Evolutionary conservation across 495 filamentous ascomycete species (phyloP).

Genomic region (Daldinia decipiens): DNA sequence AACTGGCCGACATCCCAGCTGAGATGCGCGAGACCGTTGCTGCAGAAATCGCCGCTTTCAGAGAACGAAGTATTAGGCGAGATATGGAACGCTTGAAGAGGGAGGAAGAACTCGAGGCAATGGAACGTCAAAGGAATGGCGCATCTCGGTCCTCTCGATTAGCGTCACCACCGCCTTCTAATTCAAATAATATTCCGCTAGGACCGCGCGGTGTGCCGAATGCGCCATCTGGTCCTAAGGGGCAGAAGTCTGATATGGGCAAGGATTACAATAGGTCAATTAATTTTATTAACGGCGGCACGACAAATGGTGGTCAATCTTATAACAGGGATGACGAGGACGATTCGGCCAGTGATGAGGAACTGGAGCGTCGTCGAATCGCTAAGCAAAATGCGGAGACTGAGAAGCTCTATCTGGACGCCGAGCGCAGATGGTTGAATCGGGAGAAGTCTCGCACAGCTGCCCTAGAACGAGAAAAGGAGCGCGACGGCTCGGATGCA

Average conservation of each 20-base stretch:
- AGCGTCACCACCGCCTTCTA: constrained; percentile 75
- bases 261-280: constrained; percentile 65
- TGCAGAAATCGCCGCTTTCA: constrained; percentile 91
- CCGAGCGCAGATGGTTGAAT: constrained; percentile 89
- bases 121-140: constrained; percentile 79
- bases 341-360: constrained; percentile 85
- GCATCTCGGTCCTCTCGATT: constrained; percentile 71
- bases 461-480: constrained; percentile 83
- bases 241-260: constrained; percentile 66
- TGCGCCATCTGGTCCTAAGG: constrained; percentile 83
- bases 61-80: constrained; percentile 84
- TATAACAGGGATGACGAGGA: constrained; percentile 84
- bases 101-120: constrained; percentile 92
- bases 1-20: constrained; percentile 92
- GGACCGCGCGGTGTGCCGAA: constrained; percentile 82
- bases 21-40: constrained; percentile 98
- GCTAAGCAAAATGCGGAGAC: constrained; percentile 76
- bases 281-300: constrained; percentile 85
- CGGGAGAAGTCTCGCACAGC: constrained; percentile 84
- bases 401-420: constrained; percentile 85
- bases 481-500: constrained; percentile 78
- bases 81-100: constrained; percentile 86
- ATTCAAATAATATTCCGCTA: constrained; percentile 83
- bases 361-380: constrained; percentile 78
- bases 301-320: constrained; percentile 65